Base-by-base conservation (phyloP, 164 flowering plant genomes). In the Vitis riparia region DNA sequence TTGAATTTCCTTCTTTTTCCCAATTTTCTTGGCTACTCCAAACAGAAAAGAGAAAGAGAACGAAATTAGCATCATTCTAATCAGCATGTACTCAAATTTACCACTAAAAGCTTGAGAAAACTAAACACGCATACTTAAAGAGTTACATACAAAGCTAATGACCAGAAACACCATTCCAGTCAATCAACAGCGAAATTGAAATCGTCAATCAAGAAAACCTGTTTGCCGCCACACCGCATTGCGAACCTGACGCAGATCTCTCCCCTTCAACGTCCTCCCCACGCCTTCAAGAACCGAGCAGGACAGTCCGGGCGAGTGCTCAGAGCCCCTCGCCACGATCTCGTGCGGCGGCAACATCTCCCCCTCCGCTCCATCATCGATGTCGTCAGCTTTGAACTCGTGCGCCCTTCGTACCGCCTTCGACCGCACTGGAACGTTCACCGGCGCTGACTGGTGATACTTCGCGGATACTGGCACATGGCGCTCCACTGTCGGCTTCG, bases 221-320 rank as follows among this genome's bases (percentile, higher is more conserved):
- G 87, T 83, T 65, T 63, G 77, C 16, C 82, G 74, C 68, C 63
- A 83, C 16, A 85, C 77, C 1, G 86, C 87, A 59, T 83, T 80
- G 55, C 89, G 77, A 65, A 85, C 89, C 78, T 71, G 85, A 52
- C 85, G 73, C 13, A 85, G 77, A 77, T 85, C 89, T 59, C 85
- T 79, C 62, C 89, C 89, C 58, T 85, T 85, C 29, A 83, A 63
- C 16, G 88, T 85, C 73, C 88, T 60, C 9, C 88, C 86, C 13
- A 62, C 84, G 2, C 89, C 89, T 71, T 85, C 87, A 2, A 83
- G 76, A 71, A 85, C 89, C 53, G 89, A 85, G 63, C 79, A 72
- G 3, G 86, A 44, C 29, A 78, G 11, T 61, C 62, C 13, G 29
- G 79, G 82, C 55, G 83, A 58, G 32, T 68, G 76, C 32, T 74